Evolutionary conservation across 2,329 filamentous ascomycete genomes (phyloP).

Genomic region (Nigrograna mackinnonii): DNA sequence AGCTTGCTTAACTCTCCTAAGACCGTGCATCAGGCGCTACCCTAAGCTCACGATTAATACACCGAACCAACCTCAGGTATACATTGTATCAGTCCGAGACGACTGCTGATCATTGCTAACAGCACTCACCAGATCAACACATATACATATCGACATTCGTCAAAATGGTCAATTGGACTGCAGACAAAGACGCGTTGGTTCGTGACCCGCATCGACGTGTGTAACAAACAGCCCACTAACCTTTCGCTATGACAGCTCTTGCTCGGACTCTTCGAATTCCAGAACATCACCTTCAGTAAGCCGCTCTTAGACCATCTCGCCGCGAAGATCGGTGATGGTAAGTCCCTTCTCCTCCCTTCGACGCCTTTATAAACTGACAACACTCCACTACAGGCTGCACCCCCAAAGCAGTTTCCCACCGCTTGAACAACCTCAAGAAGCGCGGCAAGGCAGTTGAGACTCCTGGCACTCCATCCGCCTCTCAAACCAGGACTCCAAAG

Average conservation of each 20-base stretch:
- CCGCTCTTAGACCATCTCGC: constrained; percentile 17
- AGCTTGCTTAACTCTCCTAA: too few relatives aligned
- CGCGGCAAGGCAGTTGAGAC: constrained; percentile 3
- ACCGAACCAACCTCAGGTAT: too few relatives aligned
- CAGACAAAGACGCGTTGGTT: constrained; percentile 23
- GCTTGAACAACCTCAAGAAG: constrained; percentile 23
- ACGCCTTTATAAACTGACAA: constrained; percentile 1
- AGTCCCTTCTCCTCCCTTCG: too few relatives aligned
- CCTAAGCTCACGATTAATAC: too few relatives aligned
- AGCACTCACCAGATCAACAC: neutral
- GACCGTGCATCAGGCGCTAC: too few relatives aligned
- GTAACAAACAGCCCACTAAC: too few relatives aligned
- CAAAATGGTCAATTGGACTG: constrained; percentile 24
- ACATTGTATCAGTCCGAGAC: too few relatives aligned
- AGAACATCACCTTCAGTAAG: constrained; percentile 14
- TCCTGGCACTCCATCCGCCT: neutral
- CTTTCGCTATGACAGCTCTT: constrained; percentile 19
- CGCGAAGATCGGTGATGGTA: constrained; percentile 21
- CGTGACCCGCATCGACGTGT: constrained; percentile 4
- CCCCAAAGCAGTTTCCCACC: constrained; percentile 27
- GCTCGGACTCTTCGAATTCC: constrained; percentile 18
- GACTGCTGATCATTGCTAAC: too few relatives aligned
- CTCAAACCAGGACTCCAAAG: neutral
- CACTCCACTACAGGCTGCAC: constrained; percentile 20
- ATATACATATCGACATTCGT: neutral